Conservation (phyloP, 2,329 filamentous ascomycete species). For the Cytospora paraplurivora region DNA sequence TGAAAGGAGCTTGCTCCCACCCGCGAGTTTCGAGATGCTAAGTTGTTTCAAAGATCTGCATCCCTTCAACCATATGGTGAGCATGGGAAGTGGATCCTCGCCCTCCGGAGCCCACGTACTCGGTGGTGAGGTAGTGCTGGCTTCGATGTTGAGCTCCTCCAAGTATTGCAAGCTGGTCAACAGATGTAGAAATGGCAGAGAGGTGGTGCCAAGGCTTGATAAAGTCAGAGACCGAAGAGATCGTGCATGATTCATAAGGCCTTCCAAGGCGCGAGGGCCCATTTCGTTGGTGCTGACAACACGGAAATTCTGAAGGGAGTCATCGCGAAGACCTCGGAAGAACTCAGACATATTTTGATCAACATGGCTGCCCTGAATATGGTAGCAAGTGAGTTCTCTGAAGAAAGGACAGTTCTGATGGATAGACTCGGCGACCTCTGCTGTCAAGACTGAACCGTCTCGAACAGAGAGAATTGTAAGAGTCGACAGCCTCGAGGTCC, state of each 20-base stretch:
- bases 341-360: slow-evolving; percentile 63
- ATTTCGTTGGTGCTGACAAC: slow-evolving; percentile 59
- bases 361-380: slow-evolving; percentile 46
- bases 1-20: slow-evolving; percentile 54
- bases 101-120: slow-evolving; percentile 31
- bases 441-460: slow-evolving; percentile 61
- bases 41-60: slow-evolving; percentile 53
- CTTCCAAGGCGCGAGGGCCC: slow-evolving; percentile 55
- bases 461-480: slow-evolving; percentile 62
- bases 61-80: slow-evolving; percentile 38
- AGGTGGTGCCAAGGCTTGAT: slow-evolving; percentile 35
- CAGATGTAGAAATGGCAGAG: slow-evolving; percentile 36
- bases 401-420: slow-evolving; percentile 62
- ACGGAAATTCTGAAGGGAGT: slow-evolving; percentile 61
- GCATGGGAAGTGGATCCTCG: slow-evolving; percentile 34
- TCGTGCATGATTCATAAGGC: slow-evolving; percentile 48
- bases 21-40: slow-evolving; percentile 52
- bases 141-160: slow-evolving; percentile 40
- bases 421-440: slow-evolving; percentile 57
- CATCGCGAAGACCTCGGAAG: slow-evolving; percentile 55
- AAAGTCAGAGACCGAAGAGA: slow-evolving; percentile 41
- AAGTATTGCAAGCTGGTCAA: slow-evolving; percentile 40
- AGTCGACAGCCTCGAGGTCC: slow-evolving; percentile 60
- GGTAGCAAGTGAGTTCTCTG: slow-evolving; percentile 59
- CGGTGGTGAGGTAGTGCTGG: slow-evolving; percentile 27